Evolutionary conservation across 495 filamentous ascomycete species (phyloP).

Genomic region (Neurospora sp.): DNA sequence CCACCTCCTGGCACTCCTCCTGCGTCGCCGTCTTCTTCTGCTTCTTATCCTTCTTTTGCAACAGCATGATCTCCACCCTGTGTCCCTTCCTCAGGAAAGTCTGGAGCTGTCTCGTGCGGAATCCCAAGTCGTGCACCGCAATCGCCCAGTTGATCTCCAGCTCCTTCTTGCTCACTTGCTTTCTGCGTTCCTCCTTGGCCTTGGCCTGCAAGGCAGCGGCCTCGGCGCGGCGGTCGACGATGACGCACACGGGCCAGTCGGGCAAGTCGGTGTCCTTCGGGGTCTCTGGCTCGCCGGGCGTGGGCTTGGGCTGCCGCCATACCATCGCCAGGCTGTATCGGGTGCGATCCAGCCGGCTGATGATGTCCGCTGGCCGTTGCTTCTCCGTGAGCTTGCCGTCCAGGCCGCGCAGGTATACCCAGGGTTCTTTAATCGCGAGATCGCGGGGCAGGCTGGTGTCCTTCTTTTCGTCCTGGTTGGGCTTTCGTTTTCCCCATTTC

Average conservation of each 20-base stretch:
- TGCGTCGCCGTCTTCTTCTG: constrained; percentile 18
- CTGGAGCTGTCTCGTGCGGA: constrained; percentile 49
- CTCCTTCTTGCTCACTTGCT: constrained; percentile 43
- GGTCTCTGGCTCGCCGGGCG: not conserved
- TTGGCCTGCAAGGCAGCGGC: constrained; percentile 13
- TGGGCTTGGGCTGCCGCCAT: constrained; percentile 16
- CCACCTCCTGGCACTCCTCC: constrained; percentile 27
- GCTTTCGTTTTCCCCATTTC: not conserved
- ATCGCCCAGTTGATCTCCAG: constrained; percentile 84
- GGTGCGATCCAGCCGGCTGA: constrained; percentile 38
- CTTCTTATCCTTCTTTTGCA: constrained; percentile 23
- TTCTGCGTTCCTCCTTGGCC: constrained; percentile 16
- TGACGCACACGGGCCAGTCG: constrained; percentile 51
- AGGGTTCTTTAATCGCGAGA: not conserved
- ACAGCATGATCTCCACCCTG: constrained; percentile 52
- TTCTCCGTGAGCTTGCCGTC: constrained; percentile 39
- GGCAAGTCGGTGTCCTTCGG: not conserved
- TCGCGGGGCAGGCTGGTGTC: not conserved
- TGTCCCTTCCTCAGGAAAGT: constrained; percentile 54
- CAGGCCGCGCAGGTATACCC: constrained; percentile 39
- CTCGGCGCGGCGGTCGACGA: constrained; percentile 37
- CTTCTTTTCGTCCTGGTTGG: not conserved
- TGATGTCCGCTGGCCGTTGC: constrained; percentile 28
- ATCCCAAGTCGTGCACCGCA: constrained; percentile 51
- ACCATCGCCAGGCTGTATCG: constrained; percentile 52